phyloP scores from a whole-genome alignment of 2,329 filamentous ascomycete species.

The Penicillium sp. region DNA sequence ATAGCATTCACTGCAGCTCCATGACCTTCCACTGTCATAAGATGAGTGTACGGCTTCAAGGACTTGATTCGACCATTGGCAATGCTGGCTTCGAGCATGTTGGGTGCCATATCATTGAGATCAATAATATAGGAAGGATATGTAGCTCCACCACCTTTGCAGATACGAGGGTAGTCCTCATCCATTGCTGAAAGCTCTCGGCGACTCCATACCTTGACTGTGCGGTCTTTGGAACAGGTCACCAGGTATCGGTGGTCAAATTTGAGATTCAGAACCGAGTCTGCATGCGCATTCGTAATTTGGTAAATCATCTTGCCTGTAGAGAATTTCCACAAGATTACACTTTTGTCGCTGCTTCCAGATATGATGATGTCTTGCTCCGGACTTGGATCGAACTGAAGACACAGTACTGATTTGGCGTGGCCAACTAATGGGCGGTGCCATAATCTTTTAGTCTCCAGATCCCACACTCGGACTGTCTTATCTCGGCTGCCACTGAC shows the following conservation, averaged over 20 bases:
- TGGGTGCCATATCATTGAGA: slow-evolving; percentile 47
- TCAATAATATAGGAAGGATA: slow-evolving; percentile 62
- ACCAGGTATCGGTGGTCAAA: slow-evolving; percentile 92
- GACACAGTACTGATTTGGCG: slow-evolving; percentile 82
- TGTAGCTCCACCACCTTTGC: slow-evolving; percentile 46
- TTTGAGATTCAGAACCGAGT: slow-evolving; percentile 90
- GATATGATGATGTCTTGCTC: slow-evolving; percentile 93
- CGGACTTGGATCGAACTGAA: slow-evolving; percentile 90
- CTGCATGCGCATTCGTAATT: slow-evolving; percentile 75
- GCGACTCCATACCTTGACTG: slow-evolving; percentile 95
- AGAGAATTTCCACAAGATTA: slow-evolving; percentile 92
- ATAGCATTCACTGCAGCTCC: slow-evolving; percentile 94
- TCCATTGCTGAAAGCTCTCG: slow-evolving; percentile 60
- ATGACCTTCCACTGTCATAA: slow-evolving; percentile 82
- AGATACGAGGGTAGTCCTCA: slow-evolving; percentile 50
- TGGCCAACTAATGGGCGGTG: slow-evolving; percentile 77
- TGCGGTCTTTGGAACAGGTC: slow-evolving; percentile 96
- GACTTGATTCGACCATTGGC: slow-evolving; percentile 46
- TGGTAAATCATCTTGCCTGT: slow-evolving; percentile 82
- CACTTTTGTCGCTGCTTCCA: slow-evolving; percentile 87
- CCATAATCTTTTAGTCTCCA: slow-evolving; percentile 78
- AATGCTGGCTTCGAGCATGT: slow-evolving; percentile 47
- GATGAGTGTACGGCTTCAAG: slow-evolving; percentile 71
- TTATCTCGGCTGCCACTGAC: slow-evolving; percentile 93
- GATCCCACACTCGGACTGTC: slow-evolving; percentile 86